A percentile compares a stretch with the other conserved stretches of the same genome.
These are phyloP conservation scores for Coemansia sp. DNA, from an alignment of 192 early-diverging fungal genomes.

Conservation along the genomic window DNA sequence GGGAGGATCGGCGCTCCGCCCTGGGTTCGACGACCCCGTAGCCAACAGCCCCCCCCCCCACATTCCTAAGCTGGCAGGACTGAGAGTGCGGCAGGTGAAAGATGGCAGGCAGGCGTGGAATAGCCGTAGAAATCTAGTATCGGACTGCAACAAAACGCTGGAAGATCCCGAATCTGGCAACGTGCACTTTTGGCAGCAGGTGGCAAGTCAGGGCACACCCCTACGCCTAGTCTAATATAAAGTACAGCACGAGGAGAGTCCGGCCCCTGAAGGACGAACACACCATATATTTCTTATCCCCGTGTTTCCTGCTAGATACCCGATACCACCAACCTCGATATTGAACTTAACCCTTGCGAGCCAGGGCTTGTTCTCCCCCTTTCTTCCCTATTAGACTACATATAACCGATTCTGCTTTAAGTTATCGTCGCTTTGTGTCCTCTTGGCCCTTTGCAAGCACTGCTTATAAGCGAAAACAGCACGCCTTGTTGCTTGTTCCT, in stretches of 20 bases:
- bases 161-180: constrained; percentile 1
- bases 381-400: neutral
- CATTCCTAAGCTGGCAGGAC: neutral
- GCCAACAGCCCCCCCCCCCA: constrained; percentile 4
- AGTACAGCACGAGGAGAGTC: neutral
- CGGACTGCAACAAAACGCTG: constrained; percentile 5
- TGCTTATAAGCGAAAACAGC: neutral
- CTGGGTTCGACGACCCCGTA: neutral
- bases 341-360: neutral
- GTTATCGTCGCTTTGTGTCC: neutral
- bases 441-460: neutral
- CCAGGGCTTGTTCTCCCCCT: neutral
- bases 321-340: neutral
- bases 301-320: neutral
- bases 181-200: neutral
- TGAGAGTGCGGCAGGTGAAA: neutral
- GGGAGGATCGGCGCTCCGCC: neutral
- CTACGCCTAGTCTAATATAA: constrained; percentile 6
- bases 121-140: too few species aligned
- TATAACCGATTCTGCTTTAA: neutral
- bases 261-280: neutral
- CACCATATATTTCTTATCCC: neutral
- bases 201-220: neutral
- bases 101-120: neutral
- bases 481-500: neutral